Evolutionary conservation across 1,284 basidiomycete species (phyloP), one percentile per base, ranked within the genome.

Genomic region (Boletus sp.): DNA sequence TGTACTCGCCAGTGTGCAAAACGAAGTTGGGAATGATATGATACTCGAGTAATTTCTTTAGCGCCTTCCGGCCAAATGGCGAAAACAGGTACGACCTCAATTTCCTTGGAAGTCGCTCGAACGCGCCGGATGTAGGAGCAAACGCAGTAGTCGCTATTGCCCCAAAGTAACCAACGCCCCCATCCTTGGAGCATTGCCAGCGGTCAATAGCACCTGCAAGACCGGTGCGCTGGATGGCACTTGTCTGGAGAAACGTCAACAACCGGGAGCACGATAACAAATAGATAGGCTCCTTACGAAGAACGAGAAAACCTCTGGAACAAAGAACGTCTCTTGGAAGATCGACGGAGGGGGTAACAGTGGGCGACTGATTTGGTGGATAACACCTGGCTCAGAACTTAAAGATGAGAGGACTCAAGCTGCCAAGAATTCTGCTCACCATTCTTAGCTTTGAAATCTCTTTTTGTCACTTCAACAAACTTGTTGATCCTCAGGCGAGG

Each of bases 71-170:
- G 7, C 87, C 87, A 48, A 80, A 79, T 1, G 81, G 81, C 8
- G 82, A 85, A 68, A 88, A 88, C 46, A 89, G 72, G 72, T 75
- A 89, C 29, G 73, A 57, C 48, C 70, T 72, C 38, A 89, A 72
- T 44, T 73, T 75, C 33, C 54, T 60, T 0, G 87, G 87, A 19
- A 89, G 71, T 8, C 60, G 65, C 23, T 69, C 57, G 66, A 86
- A 89, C 2, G 86, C 86, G 8, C 61, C 62, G 61, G 88, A 86
- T 41, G 74, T 74, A 0, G 85, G 87, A 1, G 77, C 79, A 59
- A 89, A 88, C 35, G 80, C 54, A 0, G 86, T 88, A 9, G 79
- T 72, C 8, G 80, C 70, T 1, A 72, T 63, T 10, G 74, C 62
- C 8, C 86, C 84, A 39, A 68, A 55, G 44, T 77, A 69, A 23